phyloP scores from a whole-genome alignment of 2,329 filamentous ascomycete species.

The Aurifilum marmelostoma region DNA sequence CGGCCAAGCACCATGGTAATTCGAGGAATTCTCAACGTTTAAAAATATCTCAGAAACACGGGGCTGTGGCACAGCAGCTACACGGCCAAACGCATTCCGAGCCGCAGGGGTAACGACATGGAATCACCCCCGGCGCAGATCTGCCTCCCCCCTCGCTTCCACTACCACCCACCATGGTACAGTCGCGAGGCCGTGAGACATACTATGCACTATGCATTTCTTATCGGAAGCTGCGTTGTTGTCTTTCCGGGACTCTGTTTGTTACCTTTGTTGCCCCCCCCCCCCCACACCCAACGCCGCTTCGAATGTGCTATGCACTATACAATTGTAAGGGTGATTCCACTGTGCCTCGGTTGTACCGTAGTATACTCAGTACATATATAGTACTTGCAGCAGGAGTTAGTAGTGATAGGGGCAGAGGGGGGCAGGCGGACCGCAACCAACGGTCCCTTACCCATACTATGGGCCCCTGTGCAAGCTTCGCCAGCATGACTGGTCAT shows the following conservation, averaged over 20 bases:
- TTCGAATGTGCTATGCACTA: not conserved
- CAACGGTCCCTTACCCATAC: not conserved
- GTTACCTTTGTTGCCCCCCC: too few species aligned
- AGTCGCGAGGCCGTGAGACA: not conserved
- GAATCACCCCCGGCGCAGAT: conserved; percentile 10
- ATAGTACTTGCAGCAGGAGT: not conserved
- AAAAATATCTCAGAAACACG: conserved; percentile 3
- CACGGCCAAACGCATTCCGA: not conserved
- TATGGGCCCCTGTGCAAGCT: conserved; percentile 1
- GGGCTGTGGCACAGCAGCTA: conserved; percentile 15
- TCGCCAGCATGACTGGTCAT: conserved; percentile 4
- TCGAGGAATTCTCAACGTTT: not conserved
- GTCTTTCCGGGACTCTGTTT: too few species aligned
- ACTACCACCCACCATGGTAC: not conserved
- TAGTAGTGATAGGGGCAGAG: not conserved
- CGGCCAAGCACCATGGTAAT: conserved; percentile 2
- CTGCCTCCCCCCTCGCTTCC: not conserved
- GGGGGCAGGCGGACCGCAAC: not conserved
- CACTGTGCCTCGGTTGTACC: not conserved
- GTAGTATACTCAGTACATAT: not conserved
- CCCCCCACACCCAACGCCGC: not conserved
- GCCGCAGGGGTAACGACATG: not conserved
- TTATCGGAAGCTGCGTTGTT: not conserved
- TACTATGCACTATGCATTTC: not conserved
- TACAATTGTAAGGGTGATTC: not conserved